Evolutionary conservation across 2,329 filamentous ascomycete genomes (phyloP), one percentile per base, ranked within the genome.

Genomic region (Zymoseptoria pseudotritici): DNA sequence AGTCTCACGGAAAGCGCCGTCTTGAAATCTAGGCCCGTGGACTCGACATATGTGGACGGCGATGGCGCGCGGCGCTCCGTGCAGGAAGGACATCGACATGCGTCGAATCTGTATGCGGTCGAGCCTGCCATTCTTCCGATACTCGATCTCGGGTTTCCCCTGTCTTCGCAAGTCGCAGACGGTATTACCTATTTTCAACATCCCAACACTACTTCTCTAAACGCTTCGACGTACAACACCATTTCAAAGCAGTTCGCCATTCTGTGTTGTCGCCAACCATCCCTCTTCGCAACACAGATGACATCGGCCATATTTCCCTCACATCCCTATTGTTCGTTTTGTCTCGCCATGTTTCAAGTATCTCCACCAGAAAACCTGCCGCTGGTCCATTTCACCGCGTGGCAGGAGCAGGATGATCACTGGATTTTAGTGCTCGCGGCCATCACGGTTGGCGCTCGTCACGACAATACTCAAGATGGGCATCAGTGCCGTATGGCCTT

Each of bases 371-470:
- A 17, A 19, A 24, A 51, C 24, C 19, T 57, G 11, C 36, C 20
- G 6, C 13, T 57, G 7, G 10, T 57, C 19, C 55, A 57, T 24
- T 19, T 6, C n/a, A 57, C 9, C 20, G 31, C 49, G n/a, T 57
- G 55, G 55, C 19, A 49, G 6, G 20, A 52, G 5, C 42, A 24
- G 17, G 22, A 29, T 1, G 42, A 20, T 7, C 49, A 29, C 21
- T 57, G 55, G 55, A 57, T 57, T 22, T 17, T 57, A 20, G 49
- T 57, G 20, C 55, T 57, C 9, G 49, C 55, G 13, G 55, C 55
- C n/a, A 24, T 50, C 19, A 57, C 42, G 13, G 13, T 57, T n/a
- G 55, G 55, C 21, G n/a, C 55, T 51, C 17, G 21, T 22, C 42
- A 57, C 19, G 55, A 57, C 17, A n/a, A 51, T 5, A 24, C 31